Conservation (phyloP, 768 basidiomycete species). For the Artomyces pyxidatus region DNA sequence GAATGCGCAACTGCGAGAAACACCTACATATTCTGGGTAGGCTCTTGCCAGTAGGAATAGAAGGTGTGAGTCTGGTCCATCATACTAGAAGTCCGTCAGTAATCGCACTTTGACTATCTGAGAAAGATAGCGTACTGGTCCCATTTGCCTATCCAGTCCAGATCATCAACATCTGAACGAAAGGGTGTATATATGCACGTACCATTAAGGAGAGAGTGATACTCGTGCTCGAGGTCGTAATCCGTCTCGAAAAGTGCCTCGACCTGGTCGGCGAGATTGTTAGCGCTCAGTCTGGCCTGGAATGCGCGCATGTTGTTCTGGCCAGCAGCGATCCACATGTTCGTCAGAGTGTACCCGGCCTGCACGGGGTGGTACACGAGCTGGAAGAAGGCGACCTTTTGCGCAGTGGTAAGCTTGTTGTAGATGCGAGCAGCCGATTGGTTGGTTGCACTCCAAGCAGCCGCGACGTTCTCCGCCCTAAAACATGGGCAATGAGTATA, state of each 20-base stretch:
- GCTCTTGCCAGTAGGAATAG: slow-evolving; percentile 68
- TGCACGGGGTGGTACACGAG: slow-evolving; percentile 59
- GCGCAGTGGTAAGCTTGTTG: slow-evolving; percentile 35
- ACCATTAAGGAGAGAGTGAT: slow-evolving; percentile 51
- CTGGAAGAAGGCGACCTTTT: slow-evolving; percentile 59
- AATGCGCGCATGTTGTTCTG: slow-evolving; percentile 52
- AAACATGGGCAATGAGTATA: background rate
- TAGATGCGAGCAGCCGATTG: slow-evolving; percentile 46
- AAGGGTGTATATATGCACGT: slow-evolving; percentile 14
- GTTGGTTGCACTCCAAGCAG: slow-evolving; percentile 40
- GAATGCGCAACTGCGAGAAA: background rate
- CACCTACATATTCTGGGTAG: slow-evolving; percentile 50
- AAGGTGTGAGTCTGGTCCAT: slow-evolving; percentile 64
- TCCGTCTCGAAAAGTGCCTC: slow-evolving; percentile 53
- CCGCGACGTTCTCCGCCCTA: slow-evolving; percentile 51
- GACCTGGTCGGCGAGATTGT: slow-evolving; percentile 46
- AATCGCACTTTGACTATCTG: no score
- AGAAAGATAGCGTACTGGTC: slow-evolving; percentile 39
- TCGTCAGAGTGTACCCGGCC: slow-evolving; percentile 48
- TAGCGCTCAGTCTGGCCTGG: slow-evolving; percentile 57
- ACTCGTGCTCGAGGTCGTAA: slow-evolving; percentile 50
- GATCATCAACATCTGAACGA: background rate
- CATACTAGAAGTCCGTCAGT: slow-evolving; percentile 37
- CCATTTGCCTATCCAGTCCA: slow-evolving; percentile 56
- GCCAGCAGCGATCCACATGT: slow-evolving; percentile 53